A percentile compares a stretch with the other conserved stretches of the same genome.
phyloP scores from a whole-genome alignment of 1,284 basidiomycete genomes.

The Ceratobasidium theobromae region DNA sequence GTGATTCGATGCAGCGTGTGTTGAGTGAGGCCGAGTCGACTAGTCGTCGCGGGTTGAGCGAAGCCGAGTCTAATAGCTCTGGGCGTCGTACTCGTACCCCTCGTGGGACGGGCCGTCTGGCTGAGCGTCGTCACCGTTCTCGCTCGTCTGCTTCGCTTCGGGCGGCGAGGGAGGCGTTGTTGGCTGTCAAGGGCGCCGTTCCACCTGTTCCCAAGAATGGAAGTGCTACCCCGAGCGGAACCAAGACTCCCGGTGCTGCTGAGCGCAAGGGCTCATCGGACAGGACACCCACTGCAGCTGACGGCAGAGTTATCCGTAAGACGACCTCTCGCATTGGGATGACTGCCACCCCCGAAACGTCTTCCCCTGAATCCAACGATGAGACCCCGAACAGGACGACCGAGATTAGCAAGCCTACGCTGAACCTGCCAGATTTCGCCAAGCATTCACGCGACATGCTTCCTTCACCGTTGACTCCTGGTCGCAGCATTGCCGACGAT shows the following conservation, averaged over 20 bases:
- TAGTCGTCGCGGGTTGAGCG: not conserved
- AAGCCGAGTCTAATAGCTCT: constrained; percentile 1
- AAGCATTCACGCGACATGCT: constrained; percentile 9
- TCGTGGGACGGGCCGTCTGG: constrained; percentile 6
- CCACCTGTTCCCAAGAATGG: constrained; percentile 15
- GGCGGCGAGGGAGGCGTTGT: constrained; percentile 20
- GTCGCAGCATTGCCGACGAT: constrained; percentile 22
- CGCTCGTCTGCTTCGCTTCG: constrained; percentile 14
- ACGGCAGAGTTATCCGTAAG: not conserved
- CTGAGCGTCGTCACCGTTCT: constrained; percentile 8
- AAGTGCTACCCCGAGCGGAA: not conserved
- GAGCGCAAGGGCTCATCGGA: not conserved
- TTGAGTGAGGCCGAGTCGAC: constrained; percentile 24
- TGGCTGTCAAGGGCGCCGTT: constrained; percentile 24
- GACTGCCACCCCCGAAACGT: constrained; percentile 10
- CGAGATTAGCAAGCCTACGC: constrained; percentile 2
- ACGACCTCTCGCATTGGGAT: not conserved
- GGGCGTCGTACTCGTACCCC: constrained; percentile 23
- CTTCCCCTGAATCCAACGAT: not conserved
- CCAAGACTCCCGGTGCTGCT: not conserved
- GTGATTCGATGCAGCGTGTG: constrained; percentile 29
- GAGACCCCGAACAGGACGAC: not conserved
- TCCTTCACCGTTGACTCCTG: constrained; percentile 12
- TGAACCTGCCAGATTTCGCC: not conserved
- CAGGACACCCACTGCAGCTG: not conserved